phyloP scores from a whole-genome alignment of 1,139 yeast genomes.

The Yamadazyma blattariae region DNA sequence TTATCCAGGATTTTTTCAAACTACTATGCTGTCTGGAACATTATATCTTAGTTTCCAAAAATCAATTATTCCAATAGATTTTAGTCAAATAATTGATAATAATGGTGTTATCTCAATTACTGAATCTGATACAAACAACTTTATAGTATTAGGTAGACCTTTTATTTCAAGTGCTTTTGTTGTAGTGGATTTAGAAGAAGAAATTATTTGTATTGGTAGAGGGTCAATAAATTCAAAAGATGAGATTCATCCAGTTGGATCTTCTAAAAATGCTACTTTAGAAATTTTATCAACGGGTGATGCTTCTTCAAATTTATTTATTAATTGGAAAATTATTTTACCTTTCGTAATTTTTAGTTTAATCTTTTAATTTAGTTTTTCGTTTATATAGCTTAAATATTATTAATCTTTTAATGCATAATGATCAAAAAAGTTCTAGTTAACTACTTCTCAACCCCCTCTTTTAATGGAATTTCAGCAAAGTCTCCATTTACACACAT shows the following conservation, averaged over 20 bases:
- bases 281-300: slow-evolving; percentile 16
- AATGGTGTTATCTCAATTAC: slow-evolving; percentile 3
- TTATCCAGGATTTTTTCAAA: slow-evolving; percentile 4
- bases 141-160: slow-evolving; percentile 58
- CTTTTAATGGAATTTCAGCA: no score
- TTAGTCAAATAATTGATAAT: slow-evolving; percentile 4
- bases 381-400: no score
- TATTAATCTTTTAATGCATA: no score
- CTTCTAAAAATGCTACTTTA: slow-evolving; percentile 1
- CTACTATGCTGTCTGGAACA: background rate
- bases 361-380: no score
- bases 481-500: no score
- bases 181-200: slow-evolving; percentile 71
- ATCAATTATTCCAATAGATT: slow-evolving; percentile 2
- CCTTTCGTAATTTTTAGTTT: no score
- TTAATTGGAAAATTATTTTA: no score
- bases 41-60: slow-evolving; percentile 4
- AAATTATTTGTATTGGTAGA: slow-evolving; percentile 54
- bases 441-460: no score
- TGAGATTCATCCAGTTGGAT: slow-evolving; percentile 3
- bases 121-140: background rate
- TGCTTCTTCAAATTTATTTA: no score
- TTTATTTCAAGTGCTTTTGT: slow-evolving; percentile 72
- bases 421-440: no score
- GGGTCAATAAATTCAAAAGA: slow-evolving; percentile 1